These are phyloP conservation scores for Perilla frutescens DNA, from an alignment of 257 asterid genomes.

Conservation along the genomic window DNA sequence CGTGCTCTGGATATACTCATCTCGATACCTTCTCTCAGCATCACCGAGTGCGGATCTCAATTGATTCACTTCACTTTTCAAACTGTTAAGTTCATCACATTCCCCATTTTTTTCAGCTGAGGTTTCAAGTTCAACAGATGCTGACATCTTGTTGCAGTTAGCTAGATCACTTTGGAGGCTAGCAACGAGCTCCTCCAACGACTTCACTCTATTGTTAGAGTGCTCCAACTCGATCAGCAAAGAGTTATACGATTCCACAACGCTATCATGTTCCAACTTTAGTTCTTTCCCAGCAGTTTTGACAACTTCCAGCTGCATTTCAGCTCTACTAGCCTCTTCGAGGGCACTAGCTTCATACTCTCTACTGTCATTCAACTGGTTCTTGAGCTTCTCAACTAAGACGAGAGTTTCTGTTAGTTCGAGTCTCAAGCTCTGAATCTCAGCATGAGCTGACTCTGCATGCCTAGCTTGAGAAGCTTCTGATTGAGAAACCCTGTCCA, in stretches of 20 bases:
- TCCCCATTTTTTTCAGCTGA: conserved; percentile 24
- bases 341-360: conserved; percentile 64
- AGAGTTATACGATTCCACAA: conserved; percentile 49
- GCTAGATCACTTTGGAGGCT: conserved; percentile 46
- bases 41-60: conserved; percentile 61
- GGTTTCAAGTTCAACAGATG: background rate
- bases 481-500: conserved; percentile 61
- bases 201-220: conserved; percentile 53
- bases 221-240: conserved; percentile 64
- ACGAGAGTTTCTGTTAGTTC: conserved; percentile 65
- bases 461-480: conserved; percentile 72
- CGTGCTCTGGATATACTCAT: conserved; percentile 71
- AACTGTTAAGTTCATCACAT: conserved; percentile 27
- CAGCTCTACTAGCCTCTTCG: conserved; percentile 56
- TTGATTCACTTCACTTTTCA: conserved; percentile 52
- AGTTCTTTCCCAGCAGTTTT: conserved; percentile 51
- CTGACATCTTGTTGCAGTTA: conserved; percentile 20
- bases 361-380: conserved; percentile 57
- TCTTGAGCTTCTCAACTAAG: conserved; percentile 59
- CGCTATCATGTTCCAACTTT: conserved; percentile 46
- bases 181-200: conserved; percentile 63
- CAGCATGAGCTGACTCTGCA: conserved; percentile 72
- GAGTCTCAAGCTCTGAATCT: conserved; percentile 60
- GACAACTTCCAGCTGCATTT: conserved; percentile 57
- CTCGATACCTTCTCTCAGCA: conserved; percentile 71